A percentile compares a stretch with the other conserved stretches of the same genome.
These are phyloP conservation scores for Angophora floribunda DNA, from an alignment of 345 rosid species.

Conservation along the genomic window DNA sequence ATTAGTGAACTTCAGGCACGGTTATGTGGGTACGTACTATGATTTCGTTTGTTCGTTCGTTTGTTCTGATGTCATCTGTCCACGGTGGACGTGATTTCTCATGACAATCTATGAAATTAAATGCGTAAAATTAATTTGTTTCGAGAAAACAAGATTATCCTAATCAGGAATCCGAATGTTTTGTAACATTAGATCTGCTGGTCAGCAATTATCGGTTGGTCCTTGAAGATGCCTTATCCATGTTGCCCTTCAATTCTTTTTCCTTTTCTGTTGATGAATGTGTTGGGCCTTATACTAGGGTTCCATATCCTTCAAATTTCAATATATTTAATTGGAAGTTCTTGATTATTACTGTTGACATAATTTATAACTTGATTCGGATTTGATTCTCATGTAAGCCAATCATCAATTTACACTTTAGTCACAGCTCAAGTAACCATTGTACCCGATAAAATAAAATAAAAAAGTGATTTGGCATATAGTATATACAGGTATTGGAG, in stretches of 20 bases:
- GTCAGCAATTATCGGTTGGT: background rate
- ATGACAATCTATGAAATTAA: background rate
- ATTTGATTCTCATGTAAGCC: background rate
- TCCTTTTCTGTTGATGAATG: background rate
- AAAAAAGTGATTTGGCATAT: background rate
- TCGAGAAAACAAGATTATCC: background rate
- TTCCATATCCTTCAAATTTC: background rate
- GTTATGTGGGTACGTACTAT: background rate
- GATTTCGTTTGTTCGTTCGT: background rate
- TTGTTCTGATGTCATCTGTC: background rate
- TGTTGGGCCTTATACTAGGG: background rate
- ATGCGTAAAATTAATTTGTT: background rate
- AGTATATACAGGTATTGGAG: background rate
- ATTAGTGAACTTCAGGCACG: background rate
- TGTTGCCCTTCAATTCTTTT: background rate
- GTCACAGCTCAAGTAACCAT: background rate
- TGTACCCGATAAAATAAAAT: background rate
- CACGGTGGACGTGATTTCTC: background rate
- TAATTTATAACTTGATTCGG: background rate
- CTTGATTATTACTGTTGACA: background rate
- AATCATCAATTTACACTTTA: background rate
- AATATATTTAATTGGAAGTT: background rate
- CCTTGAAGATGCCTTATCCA: background rate
- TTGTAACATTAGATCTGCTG: background rate
- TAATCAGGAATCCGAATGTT: background rate